Evolutionary conservation across 2,329 filamentous ascomycete genomes (phyloP).

Genomic region (Pseudogymnoascus destructans): DNA sequence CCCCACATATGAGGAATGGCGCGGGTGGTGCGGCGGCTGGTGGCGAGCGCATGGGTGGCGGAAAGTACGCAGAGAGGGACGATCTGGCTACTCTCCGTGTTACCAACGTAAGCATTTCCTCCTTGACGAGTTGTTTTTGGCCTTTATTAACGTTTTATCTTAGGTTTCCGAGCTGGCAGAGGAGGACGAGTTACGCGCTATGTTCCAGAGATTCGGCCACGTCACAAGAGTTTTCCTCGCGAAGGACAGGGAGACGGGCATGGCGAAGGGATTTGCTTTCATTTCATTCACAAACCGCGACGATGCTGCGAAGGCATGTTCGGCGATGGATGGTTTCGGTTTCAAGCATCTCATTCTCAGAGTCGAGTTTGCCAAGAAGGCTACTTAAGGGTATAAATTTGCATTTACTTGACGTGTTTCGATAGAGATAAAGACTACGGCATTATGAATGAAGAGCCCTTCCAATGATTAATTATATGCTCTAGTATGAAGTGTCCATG

Average conservation of each 20-base stretch:
- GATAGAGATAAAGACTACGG: constrained; percentile 9
- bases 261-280: constrained; percentile 98
- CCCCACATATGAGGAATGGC: constrained; percentile 75
- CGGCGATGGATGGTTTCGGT: constrained; percentile 94
- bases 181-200: constrained; percentile 85
- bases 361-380: constrained; percentile 79
- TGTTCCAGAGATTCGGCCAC: constrained; percentile 95
- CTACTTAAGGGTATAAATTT: constrained; percentile 23
- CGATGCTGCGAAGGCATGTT: constrained; percentile 84
- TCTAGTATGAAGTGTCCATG: background rate
- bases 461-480: constrained; percentile 12
- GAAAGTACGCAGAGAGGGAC: constrained; percentile 87
- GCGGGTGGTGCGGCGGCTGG: constrained; percentile 37
- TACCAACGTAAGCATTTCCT: constrained; percentile 65
- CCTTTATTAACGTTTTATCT: constrained; percentile 16
- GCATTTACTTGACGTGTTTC: constrained; percentile 8
- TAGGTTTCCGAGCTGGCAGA: constrained; percentile 95
- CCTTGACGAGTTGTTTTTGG: background rate
- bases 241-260: constrained; percentile 90
- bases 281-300: constrained; percentile 87
- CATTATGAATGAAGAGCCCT: constrained; percentile 10
- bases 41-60: constrained; percentile 69
- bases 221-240: constrained; percentile 96
- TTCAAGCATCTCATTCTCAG: constrained; percentile 78
- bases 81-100: constrained; percentile 93